A percentile compares a stretch with the other conserved stretches of the same genome.
Evolutionary conservation across 306 rosid species (phyloP).

Genomic region (Sicyos baderoa): DNA sequence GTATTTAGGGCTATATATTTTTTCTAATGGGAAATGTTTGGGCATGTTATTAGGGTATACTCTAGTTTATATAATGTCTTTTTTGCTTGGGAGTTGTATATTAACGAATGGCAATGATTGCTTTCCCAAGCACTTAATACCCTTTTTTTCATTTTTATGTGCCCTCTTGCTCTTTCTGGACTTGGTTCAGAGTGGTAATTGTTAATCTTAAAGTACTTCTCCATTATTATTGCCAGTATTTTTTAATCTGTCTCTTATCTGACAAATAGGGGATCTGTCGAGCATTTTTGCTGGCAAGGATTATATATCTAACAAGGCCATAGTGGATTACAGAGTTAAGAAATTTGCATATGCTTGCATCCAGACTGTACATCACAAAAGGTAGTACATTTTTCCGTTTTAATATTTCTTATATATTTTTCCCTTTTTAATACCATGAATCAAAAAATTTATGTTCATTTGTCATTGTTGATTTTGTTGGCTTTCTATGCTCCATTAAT

Average conservation of each 20-base stretch:
- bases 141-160: not conserved
- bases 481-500: not conserved
- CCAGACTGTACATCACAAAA: slow-evolving; percentile 66
- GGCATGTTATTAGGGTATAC: not conserved
- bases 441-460: not conserved
- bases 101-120: not conserved
- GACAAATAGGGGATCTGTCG: slow-evolving; percentile 49
- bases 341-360: slow-evolving; percentile 56
- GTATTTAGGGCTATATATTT: not conserved
- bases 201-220: not conserved
- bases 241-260: slow-evolving; percentile 15
- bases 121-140: not conserved
- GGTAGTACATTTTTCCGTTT: slow-evolving; percentile 35
- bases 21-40: not conserved
- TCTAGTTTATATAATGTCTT: no score
- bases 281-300: slow-evolving; percentile 67
- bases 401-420: not conserved
- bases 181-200: not conserved
- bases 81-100: no score
- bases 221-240: not conserved
- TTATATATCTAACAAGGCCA: slow-evolving; percentile 46
- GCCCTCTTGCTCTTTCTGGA: not conserved
- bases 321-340: slow-evolving; percentile 74
- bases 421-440: not conserved
- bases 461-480: slow-evolving; percentile 7